Evolutionary conservation across 106 monocot genomes (phyloP).

Genomic region (Amphibolis antarctica): DNA sequence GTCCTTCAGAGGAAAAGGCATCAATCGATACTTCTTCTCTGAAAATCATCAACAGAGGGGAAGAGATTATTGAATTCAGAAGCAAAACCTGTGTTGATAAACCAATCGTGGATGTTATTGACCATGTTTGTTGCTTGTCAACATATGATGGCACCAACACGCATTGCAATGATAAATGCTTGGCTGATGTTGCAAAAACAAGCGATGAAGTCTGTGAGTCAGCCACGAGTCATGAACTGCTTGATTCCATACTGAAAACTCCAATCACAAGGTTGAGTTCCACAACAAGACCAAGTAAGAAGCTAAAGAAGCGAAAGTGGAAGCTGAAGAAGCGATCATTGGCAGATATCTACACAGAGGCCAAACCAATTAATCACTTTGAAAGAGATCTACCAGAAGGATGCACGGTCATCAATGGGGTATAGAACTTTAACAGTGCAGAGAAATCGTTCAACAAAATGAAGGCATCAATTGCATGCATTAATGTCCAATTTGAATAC

Average conservation of each 20-base stretch:
- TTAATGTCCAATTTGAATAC: neutral
- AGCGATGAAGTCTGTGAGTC: too few species aligned
- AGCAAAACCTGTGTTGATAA: neutral
- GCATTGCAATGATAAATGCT: neutral
- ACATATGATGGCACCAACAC: neutral
- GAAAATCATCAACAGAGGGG: neutral
- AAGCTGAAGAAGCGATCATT: conserved; percentile 3
- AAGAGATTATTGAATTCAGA: neutral
- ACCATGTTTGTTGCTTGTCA: neutral
- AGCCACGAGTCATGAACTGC: neutral
- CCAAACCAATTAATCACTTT: neutral
- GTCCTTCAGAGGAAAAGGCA: neutral
- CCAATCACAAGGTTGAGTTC: neutral
- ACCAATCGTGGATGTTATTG: neutral
- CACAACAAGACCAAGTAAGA: neutral
- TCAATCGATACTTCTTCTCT: neutral
- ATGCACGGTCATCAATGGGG: neutral
- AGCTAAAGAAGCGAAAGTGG: neutral
- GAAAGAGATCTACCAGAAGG: neutral
- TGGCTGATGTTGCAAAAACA: neutral
- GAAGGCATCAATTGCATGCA: neutral
- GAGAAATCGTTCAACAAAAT: neutral
- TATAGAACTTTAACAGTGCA: neutral
- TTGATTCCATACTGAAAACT: neutral
- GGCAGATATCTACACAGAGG: conserved; percentile 2